Evolutionary conservation across 352 stramenopile species (phyloP).

Genomic region (Aphanomyces euteiches): DNA sequence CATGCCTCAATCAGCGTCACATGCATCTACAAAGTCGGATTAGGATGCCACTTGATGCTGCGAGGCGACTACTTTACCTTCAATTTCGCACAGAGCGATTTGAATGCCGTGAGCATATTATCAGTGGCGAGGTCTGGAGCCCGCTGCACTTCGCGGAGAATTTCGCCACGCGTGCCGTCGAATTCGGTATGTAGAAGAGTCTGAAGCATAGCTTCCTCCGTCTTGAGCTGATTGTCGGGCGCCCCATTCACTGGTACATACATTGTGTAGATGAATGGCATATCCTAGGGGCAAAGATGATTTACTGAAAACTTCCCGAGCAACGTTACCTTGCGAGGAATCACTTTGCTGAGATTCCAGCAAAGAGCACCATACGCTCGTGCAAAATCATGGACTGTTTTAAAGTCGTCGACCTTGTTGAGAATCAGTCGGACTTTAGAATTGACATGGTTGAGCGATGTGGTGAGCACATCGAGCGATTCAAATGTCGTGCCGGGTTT

Average conservation of each 20-base stretch:
- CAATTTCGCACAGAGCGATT: conserved; percentile 65
- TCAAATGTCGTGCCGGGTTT: conserved; percentile 86
- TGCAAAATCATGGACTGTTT: conserved; percentile 80
- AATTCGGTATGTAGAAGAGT: conserved; percentile 83
- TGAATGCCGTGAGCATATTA: conserved; percentile 77
- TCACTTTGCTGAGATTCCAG: conserved; percentile 88
- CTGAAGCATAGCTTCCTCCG: conserved; percentile 40
- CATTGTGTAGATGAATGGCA: conserved; percentile 88
- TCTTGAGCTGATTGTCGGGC: not conserved
- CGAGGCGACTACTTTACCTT: conserved; percentile 37
- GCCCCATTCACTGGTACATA: conserved; percentile 53
- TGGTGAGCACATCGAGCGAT: conserved; percentile 82
- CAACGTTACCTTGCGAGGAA: conserved; percentile 53
- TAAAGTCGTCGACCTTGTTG: conserved; percentile 88
- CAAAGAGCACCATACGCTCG: conserved; percentile 79
- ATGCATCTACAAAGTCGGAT: conserved; percentile 48
- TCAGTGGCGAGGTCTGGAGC: conserved; percentile 78
- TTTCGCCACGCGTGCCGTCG: conserved; percentile 75
- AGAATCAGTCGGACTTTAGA: conserved; percentile 82
- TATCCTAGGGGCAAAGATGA: conserved; percentile 37
- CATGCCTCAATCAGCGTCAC: conserved; percentile 70
- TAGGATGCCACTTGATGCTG: not conserved
- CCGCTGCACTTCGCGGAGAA: conserved; percentile 77
- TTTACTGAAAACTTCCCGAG: not conserved
- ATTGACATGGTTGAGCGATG: conserved; percentile 63